Base-by-base conservation (phyloP, 2,329 filamentous ascomycete species). In the Truncatella angustata region DNA sequence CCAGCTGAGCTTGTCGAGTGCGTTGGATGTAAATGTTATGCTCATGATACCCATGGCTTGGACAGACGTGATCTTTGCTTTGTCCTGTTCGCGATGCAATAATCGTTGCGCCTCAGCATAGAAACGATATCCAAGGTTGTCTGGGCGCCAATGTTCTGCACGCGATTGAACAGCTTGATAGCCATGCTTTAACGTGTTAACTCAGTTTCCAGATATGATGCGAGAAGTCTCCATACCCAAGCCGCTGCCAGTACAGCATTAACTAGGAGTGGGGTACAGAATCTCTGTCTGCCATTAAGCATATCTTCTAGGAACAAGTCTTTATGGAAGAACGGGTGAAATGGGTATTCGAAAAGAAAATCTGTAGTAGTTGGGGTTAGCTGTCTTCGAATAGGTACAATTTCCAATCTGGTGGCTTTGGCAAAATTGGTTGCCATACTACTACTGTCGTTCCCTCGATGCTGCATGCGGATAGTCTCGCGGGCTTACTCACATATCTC, bases 51-150 rank as follows among this genome's bases (percentile, higher is more conserved):
- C 59, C 0, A 53, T 57, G 1, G 71, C 66, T 44, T 74, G 70
- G 1, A 71, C 59, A 0, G 68, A 72, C 0, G 70, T 70, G 5
- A 67, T 54, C 12, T 54, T 54, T n/a, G 58, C 54, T 2, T 35
- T 49, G 4, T 42, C 44, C 26, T 61, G 54, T 43, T 73, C 66
- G 0, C 71, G 49, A 16, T 74, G 69, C 67, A 71, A 71, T 3
- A 74, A 53, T 2, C 70, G 64, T 26, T 66, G 69, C 0, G 70
- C 70, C 56, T 75, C 72, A 0, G 69, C 66, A 4, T 69, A 51
- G 18, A 75, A 74, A 2, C 63, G 62, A 24, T 72, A 73, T 0
- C 53, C 40, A 0, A 72, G 56, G 1, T 58, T 72, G 1, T 61
- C 28, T 0, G 70, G 68, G 14, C 66, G 67, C 70, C 70, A 73